A percentile compares a stretch with the other conserved stretches of the same genome.
Evolutionary conservation across 179 eudicot genomes (phyloP).

Genomic region (Drosera spatulata): DNA sequence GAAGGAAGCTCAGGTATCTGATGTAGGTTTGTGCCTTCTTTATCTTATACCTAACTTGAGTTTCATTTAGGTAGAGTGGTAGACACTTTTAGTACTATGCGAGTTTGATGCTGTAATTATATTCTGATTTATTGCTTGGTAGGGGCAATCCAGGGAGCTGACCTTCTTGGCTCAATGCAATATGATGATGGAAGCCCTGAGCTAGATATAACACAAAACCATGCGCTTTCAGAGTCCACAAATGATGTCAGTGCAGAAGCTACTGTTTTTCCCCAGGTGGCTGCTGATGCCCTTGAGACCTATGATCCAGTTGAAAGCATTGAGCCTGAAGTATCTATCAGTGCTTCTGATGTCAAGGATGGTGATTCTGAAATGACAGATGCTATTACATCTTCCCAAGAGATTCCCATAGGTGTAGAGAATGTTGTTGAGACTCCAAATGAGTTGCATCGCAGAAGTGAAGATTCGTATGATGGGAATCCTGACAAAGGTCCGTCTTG

Average conservation of each 20-base stretch:
- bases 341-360: slow-evolving; percentile 13
- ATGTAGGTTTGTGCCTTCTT: slow-evolving; percentile 72
- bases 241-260: slow-evolving; percentile 11
- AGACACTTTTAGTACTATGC: not conserved
- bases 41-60: slow-evolving; percentile 14
- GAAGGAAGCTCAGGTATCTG: slow-evolving; percentile 71
- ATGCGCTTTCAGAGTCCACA: slow-evolving; percentile 11
- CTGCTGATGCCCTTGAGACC: slow-evolving; percentile 5
- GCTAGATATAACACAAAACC: slow-evolving; percentile 23
- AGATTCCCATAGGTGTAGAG: slow-evolving; percentile 8
- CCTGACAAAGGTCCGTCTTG: slow-evolving; percentile 6
- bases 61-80: not conserved
- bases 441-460: slow-evolving; percentile 14
- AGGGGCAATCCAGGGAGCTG: slow-evolving; percentile 91
- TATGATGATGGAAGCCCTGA: slow-evolving; percentile 21
- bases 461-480: slow-evolving; percentile 12
- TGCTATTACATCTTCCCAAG: slow-evolving; percentile 15
- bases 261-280: slow-evolving; percentile 8
- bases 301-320: slow-evolving; percentile 11
- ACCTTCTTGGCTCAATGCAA: slow-evolving; percentile 17
- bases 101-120: slow-evolving; percentile 28
- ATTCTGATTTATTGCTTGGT: slow-evolving; percentile 53
- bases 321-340: slow-evolving; percentile 13
- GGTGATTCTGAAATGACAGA: slow-evolving; percentile 13
- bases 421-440: slow-evolving; percentile 6